Conservation (phyloP, 1,139 yeast genomes). For the Chernovozyma sophiae-reginae region DNA sequence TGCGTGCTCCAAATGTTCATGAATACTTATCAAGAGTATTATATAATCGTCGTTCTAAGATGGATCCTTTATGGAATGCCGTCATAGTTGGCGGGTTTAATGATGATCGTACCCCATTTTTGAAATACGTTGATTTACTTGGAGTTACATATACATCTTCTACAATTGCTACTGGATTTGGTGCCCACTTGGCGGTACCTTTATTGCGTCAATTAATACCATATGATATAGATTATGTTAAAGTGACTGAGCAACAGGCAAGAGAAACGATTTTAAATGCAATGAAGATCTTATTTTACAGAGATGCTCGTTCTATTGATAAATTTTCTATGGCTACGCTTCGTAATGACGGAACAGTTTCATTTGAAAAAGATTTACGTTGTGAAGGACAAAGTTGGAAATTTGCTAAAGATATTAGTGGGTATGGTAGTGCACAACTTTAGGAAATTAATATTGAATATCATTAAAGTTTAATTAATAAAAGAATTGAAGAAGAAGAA, state of each 20-base stretch:
- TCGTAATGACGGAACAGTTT: slow-evolving; percentile 49
- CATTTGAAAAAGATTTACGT: slow-evolving; percentile 60
- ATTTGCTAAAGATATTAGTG: slow-evolving; percentile 83
- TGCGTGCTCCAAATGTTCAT: slow-evolving; percentile 83
- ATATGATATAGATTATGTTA: slow-evolving; percentile 66
- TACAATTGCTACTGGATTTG: slow-evolving; percentile 93
- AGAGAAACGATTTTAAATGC: slow-evolving; percentile 70
- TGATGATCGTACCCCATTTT: slow-evolving; percentile 60
- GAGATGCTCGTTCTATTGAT: slow-evolving; percentile 94
- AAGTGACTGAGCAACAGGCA: slow-evolving; percentile 72
- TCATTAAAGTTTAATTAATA: too few species aligned
- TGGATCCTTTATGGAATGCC: slow-evolving; percentile 97
- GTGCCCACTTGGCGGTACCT: slow-evolving; percentile 92
- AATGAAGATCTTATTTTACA: slow-evolving; percentile 91
- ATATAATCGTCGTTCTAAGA: slow-evolving; percentile 83
- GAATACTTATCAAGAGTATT: slow-evolving; percentile 81
- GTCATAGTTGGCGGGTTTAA: slow-evolving; percentile 86
- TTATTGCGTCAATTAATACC: slow-evolving; percentile 82
- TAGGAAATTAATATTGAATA: slow-evolving; percentile 13
- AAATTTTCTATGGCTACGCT: slow-evolving; percentile 81
- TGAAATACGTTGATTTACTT: slow-evolving; percentile 82
- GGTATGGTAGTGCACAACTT: slow-evolving; percentile 70
- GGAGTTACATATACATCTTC: slow-evolving; percentile 92
- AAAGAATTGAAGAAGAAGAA: too few species aligned
- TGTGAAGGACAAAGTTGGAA: slow-evolving; percentile 85